Evolutionary conservation across 2,329 filamentous ascomycete genomes (phyloP), one percentile per base, ranked within the genome.

Genomic region (Alternaria panax): DNA sequence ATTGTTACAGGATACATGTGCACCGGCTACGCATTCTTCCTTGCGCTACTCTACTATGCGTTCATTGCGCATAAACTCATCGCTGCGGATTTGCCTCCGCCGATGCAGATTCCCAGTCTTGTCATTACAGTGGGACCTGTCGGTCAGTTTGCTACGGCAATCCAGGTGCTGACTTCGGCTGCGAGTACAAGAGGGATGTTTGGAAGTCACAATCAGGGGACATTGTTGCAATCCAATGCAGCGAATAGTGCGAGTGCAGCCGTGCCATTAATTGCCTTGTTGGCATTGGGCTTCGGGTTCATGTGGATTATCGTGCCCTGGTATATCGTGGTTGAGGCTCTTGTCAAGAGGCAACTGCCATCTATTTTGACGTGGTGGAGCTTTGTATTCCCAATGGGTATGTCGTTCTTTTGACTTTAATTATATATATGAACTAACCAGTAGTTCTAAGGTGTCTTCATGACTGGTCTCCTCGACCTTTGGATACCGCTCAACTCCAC

Each of bases 311-410:
- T 58, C 5, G 46, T 66, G 12, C 45, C 58, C 8, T 64, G 63
- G 65, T 68, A 64, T n/a, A 46, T 63, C 27, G 51, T 66, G 9
- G 11, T 65, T 5, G 65, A 68, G 40, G 52, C 51, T 25, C 25
- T 58, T 3, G 42, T 64, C 8, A 58, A 64, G 47, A 62, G 50
- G 14, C 54, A 58, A 30, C 32, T 68, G 24, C 57, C 65, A 3
- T 66, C 59, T n/a, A 63, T 51, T 20, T 36, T 68, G 50, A 57
- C 63, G n/a, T 66, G 62, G 64, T 64, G 62, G 60, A 64, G 58
- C 16, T 46, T 65, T 57, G 65, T 66, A 8, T 71, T 64, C 42
- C 67, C 67, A 18, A 68, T 64, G 60, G 58, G 57, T 65, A 60
- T 34, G 60, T 45, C 25, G 3, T 4, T 27, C 14, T 22, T 22